Base-by-base conservation (phyloP, 169 alveolate genomes). In the Cryptosporidium sp. region DNA sequence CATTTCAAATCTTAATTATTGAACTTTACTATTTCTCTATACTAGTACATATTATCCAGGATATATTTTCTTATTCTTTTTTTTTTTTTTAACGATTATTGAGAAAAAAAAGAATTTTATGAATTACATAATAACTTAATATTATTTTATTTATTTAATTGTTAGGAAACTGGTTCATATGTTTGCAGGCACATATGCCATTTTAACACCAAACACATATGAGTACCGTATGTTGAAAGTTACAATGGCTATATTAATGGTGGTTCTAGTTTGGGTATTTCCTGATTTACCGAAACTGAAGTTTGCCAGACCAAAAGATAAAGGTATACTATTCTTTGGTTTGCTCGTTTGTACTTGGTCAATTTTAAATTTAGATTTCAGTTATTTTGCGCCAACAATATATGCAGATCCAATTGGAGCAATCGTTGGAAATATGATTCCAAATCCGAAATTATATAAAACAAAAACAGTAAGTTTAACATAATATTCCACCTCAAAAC, bases 321-420 rank as follows among this genome's bases (percentile, higher is more conserved):
- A 68, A 35, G 92, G 92, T 2, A 86, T 86, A n/a, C n/a, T 68
- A 4, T 55, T 29, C 26, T 86, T 84, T 73, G 86, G 92, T 23
- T 7, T 33, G 21, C 73, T 86, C 9, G 92, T 86, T 43, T 61
- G 70, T 45, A 33, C n/a, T 73, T 86, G 92, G 92, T 87, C 92
- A 23, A 23, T 68, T 14, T 52, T 67, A 12, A 39, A 45, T 41
- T 41, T 86, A 33, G 87, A 87, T 43, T 52, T 59, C n/a, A 50
- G 65, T 9, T 50, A 62, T 35, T 68, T 86, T 18, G 84, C 74
- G n/a, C 92, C 93, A 35, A n/a, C 87, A 12, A 84, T 86, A 33
- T 86, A 84, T 41, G 92, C 92, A 10, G 92, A 86, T 68, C 92
- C 92, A 12, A 68, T 86, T 26, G 92, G 86, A 31, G 92, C 92